Percentiles rank a stretch among this genome's conserved stretches.
Evolutionary conservation across 2,329 filamentous ascomycete genomes (phyloP).

Genomic region (Coleophoma eucalyptorum): DNA sequence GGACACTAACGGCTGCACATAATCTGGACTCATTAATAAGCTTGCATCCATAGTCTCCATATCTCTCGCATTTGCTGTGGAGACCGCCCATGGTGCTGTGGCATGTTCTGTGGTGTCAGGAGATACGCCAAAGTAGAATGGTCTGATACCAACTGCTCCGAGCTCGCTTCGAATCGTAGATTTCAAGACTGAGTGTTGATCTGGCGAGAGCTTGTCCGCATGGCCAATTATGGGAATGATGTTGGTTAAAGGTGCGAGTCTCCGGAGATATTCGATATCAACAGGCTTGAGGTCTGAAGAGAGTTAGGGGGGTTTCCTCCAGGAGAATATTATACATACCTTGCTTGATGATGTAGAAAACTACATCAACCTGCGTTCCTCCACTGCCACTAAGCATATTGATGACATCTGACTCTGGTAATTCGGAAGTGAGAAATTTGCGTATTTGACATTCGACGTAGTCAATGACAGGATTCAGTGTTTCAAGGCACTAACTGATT

Average conservation of each 20-base stretch:
- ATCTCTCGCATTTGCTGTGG: constrained; percentile 68
- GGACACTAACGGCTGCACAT: constrained; percentile 72
- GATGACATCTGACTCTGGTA: constrained; percentile 71
- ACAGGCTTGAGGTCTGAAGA: constrained; percentile 49
- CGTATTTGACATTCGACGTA: constrained; percentile 71
- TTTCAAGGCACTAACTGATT: constrained; percentile 44
- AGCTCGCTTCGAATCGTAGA: constrained; percentile 53
- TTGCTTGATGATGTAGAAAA: constrained; percentile 76
- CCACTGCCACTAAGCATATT: constrained; percentile 77
- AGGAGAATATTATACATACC: constrained; percentile 29
- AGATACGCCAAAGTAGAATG: constrained; percentile 57
- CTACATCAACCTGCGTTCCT: constrained; percentile 77
- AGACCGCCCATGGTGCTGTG: constrained; percentile 66
- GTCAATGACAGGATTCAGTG: constrained; percentile 56
- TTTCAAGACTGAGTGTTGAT: constrained; percentile 58
- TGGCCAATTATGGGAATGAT: constrained; percentile 79
- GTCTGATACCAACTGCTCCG: constrained; percentile 50
- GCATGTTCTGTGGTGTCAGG: constrained; percentile 18
- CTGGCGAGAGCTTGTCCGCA: constrained; percentile 62
- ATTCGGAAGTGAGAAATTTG: constrained; percentile 56
- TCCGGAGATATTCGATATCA: constrained; percentile 70
- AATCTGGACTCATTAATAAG: constrained; percentile 87
- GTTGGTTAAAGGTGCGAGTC: constrained; percentile 71
- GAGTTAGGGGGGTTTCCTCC: neutral
- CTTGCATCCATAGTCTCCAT: constrained; percentile 88